These are phyloP conservation scores for Coprinellus micaceus DNA, from an alignment of 768 basidiomycete species.

Conservation along the genomic window DNA sequence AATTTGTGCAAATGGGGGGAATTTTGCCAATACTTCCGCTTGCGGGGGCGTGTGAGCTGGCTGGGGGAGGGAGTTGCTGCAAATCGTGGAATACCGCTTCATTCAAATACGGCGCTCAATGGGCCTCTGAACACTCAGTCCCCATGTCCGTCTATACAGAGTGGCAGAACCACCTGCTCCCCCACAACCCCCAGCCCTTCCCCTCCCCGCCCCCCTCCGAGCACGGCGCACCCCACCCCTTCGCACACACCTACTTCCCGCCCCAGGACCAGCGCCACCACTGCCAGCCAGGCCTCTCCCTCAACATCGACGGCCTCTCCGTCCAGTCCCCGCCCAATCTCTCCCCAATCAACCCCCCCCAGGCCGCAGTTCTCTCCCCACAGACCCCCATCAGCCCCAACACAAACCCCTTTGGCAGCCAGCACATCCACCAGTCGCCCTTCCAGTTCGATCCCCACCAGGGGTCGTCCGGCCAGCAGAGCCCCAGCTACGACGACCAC, in stretches of 20 bases:
- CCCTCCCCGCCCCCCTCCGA: too few species aligned
- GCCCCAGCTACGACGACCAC: conserved; percentile 29
- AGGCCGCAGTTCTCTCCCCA: conserved; percentile 40
- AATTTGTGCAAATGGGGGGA: neutral
- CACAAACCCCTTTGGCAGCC: conserved; percentile 39
- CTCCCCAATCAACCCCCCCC: conserved; percentile 52
- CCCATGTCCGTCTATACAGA: too few species aligned
- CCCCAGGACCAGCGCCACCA: conserved; percentile 22
- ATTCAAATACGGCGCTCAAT: neutral
- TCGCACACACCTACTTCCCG: too few species aligned
- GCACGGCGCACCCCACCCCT: too few species aligned
- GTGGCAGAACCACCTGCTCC: conserved; percentile 20
- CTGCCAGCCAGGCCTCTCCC: conserved; percentile 24
- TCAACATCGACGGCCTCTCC: conserved; percentile 42
- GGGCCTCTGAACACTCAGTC: too few species aligned
- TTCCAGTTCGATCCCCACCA: conserved; percentile 51
- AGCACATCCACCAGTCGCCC: conserved; percentile 39
- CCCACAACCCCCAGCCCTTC: too few species aligned
- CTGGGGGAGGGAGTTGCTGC: too few species aligned
- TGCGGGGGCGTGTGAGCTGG: neutral
- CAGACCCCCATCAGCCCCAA: conserved; percentile 61
- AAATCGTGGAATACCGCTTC: too few species aligned
- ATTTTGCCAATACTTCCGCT: neutral
- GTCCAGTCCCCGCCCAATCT: conserved; percentile 69
- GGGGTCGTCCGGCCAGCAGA: conserved; percentile 25